Evolutionary conservation across 176 grass and related monocot genomes (phyloP), one percentile per base, ranked within the genome.

Genomic region (Triticum aestivum): DNA sequence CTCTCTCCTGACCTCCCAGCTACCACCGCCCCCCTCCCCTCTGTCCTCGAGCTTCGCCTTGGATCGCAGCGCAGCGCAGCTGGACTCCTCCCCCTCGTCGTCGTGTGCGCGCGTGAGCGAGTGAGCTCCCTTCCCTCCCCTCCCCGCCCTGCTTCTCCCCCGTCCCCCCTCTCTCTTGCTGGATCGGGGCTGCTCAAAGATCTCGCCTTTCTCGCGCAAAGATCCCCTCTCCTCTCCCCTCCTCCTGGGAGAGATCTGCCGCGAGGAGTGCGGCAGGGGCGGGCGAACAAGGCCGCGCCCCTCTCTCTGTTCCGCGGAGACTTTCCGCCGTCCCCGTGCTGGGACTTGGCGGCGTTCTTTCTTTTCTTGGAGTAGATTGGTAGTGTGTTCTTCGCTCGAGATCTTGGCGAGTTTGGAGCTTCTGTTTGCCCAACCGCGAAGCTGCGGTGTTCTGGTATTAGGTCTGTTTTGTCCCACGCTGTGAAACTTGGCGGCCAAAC

Each of bases 41-140:
- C 63, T 26, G 10, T 44, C 61, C 82, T 65, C 37, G 69, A 78
- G 52, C 86, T 91, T 51, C 13, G 71, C 66, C 24, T 82, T 65
- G 84, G 90, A 88, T 79, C 90, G 81, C 82, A 91, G 78, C 49
- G 76, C 82, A 91, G 78, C 51, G 81, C 82, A 91, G 82, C 82
- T 82, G 78, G 59, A 75, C 47, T 78, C 78, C 62, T 85, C 61
- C 13, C 13, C 26, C 4, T 21, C 47, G 33, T 21, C 47, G 33
- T 27, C 47, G 20, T 45, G 26, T 9, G 37, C 47, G 73, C 52
- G 69, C 18, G 85, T 64, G 69, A 24, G 85, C 34, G 49, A 69
- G 29, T 84, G 75, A 87, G 75, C 75, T 80, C 21, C 20, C 68
- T 80, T 7, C 20, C 65, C 61, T 35, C 21, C 11, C 38, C 75